phyloP scores from a whole-genome alignment of 1,284 basidiomycete genomes.

The Heterobasidion occidentale region DNA sequence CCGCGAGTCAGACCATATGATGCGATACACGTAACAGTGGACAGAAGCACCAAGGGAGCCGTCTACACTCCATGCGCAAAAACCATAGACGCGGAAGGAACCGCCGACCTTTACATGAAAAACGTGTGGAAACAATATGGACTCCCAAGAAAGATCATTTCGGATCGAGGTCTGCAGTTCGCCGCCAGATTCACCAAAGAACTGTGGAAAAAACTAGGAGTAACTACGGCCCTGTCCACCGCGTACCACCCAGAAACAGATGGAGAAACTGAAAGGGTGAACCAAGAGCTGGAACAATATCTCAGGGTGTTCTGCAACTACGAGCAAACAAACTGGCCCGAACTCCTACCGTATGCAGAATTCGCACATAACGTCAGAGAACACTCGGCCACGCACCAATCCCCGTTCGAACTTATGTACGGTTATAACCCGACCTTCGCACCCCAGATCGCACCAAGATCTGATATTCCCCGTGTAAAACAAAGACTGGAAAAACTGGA shows the following conservation, averaged over 20 bases:
- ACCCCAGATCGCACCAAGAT: too few relatives aligned
- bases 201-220: background rate
- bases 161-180: background rate
- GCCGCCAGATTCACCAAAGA: background rate
- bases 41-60: too few relatives aligned
- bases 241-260: conserved; percentile 4
- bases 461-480: too few relatives aligned
- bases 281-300: conserved; percentile 8
- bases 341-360: conserved; percentile 1
- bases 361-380: conserved; percentile 6
- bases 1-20: too few relatives aligned
- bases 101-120: background rate
- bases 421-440: too few relatives aligned
- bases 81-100: background rate
- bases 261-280: conserved; percentile 8
- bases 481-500: too few relatives aligned
- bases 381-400: background rate
- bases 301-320: conserved; percentile 4
- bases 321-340: conserved; percentile 4
- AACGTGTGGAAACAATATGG: background rate
- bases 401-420: too few relatives aligned
- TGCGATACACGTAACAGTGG: too few relatives aligned
- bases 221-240: conserved; percentile 4
- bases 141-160: background rate
- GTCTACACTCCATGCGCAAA: too few relatives aligned